Conservation (phyloP, 129 eudicot species). For the Kitagawia praeruptora region DNA sequence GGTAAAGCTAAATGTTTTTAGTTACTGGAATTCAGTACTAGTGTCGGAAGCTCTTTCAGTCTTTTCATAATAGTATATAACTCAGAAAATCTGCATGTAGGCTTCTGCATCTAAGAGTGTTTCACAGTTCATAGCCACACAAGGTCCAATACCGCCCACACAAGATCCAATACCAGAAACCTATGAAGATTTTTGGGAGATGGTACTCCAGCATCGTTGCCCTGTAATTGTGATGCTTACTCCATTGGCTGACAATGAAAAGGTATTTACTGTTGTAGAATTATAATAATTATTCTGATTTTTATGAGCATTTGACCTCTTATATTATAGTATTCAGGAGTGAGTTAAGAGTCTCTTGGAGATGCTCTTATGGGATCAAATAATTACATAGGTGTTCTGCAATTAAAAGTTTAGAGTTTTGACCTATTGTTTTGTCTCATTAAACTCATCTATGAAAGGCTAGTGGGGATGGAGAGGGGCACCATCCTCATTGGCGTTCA, state of each 20-base stretch:
- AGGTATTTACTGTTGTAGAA: too few species aligned
- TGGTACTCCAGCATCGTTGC: constrained; percentile 80
- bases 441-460: too few species aligned
- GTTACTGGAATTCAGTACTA: background rate
- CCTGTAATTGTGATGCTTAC: constrained; percentile 89
- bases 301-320: too few species aligned
- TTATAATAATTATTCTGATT: too few species aligned
- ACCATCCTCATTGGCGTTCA: too few species aligned
- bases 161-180: constrained; percentile 51
- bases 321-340: too few species aligned
- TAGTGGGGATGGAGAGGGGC: too few species aligned
- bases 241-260: constrained; percentile 53
- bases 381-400: too few species aligned
- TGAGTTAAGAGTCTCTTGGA: too few species aligned
- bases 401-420: too few species aligned
- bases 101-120: constrained; percentile 54
- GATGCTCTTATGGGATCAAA: too few species aligned
- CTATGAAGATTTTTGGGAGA: constrained; percentile 94
- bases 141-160: constrained; percentile 37
- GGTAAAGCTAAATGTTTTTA: constrained; percentile 21
- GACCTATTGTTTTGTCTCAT: too few species aligned
- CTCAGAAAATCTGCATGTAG: constrained; percentile 30
- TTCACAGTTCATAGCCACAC: constrained; percentile 92
- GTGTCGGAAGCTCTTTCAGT: background rate
- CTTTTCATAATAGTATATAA: background rate